These are phyloP conservation scores for Hirsutella minnesotensis DNA, from an alignment of 2,329 filamentous ascomycete species.

Conservation along the genomic window DNA sequence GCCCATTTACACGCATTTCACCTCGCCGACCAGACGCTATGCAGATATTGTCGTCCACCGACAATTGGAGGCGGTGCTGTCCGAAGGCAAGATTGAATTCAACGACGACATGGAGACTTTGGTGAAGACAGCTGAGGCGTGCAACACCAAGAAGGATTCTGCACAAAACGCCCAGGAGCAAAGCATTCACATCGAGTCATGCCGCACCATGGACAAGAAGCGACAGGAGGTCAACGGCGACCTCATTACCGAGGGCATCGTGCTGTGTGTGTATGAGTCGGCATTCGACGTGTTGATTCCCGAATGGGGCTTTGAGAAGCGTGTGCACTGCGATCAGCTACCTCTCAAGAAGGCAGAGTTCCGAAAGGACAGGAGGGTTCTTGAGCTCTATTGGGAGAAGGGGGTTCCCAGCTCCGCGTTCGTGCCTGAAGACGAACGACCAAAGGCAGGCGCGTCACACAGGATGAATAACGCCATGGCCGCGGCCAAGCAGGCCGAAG, in stretches of 20 bases:
- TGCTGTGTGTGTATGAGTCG: slow-evolving; percentile 95
- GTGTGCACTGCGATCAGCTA: slow-evolving; percentile 95
- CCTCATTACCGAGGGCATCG: slow-evolving; percentile 88
- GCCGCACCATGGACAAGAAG: slow-evolving; percentile 88
- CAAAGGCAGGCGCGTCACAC: slow-evolving; percentile 65
- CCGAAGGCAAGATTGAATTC: slow-evolving; percentile 72
- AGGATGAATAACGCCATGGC: slow-evolving; percentile 64
- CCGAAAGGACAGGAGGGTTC: slow-evolving; percentile 84
- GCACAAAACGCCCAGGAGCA: slow-evolving; percentile 96
- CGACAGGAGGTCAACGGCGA: slow-evolving; percentile 79
- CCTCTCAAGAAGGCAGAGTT: slow-evolving; percentile 99
- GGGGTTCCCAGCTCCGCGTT: slow-evolving; percentile 93
- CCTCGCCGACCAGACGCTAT: slow-evolving; percentile 86
- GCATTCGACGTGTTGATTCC: slow-evolving; percentile 97
- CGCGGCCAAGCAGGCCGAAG: slow-evolving; percentile 69
- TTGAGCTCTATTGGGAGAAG: slow-evolving; percentile 99
- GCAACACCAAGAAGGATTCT: slow-evolving; percentile 98
- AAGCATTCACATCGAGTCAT: slow-evolving; percentile 96
- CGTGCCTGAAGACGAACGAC: slow-evolving; percentile 91
- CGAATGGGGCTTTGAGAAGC: slow-evolving; percentile 98
- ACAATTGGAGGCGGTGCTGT: slow-evolving; percentile 79
- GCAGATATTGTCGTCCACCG: slow-evolving; percentile 92
- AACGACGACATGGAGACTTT: slow-evolving; percentile 79
- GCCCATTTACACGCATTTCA: slow-evolving; percentile 94
- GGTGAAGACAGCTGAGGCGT: slow-evolving; percentile 85